phyloP scores from a whole-genome alignment of 2,329 filamentous ascomycete species.

The Claviceps purpurea region DNA sequence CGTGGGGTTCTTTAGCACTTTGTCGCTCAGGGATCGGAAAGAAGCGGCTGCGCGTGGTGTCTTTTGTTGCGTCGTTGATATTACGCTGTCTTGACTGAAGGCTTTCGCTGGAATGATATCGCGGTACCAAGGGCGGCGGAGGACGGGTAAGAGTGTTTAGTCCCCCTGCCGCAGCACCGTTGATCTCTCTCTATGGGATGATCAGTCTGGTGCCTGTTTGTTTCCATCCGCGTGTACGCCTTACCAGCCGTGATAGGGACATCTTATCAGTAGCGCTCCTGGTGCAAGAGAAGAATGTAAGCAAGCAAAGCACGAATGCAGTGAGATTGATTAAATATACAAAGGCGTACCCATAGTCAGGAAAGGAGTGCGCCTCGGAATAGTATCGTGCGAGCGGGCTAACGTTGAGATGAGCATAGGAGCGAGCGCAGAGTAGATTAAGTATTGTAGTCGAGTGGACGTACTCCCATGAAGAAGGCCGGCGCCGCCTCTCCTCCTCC shows the following conservation, averaged over 20 bases:
- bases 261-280: conserved; percentile 13
- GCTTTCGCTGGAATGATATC: neutral
- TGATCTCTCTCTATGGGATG: conserved; percentile 2
- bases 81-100: conserved; percentile 4
- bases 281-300: conserved; percentile 9
- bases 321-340: no score
- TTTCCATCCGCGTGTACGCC: conserved; percentile 1
- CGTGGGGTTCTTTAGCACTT: neutral
- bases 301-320: neutral
- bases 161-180: conserved; percentile 1
- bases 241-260: conserved; percentile 13
- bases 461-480: conserved; percentile 18
- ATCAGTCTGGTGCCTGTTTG: conserved; percentile 2
- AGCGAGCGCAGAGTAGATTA: neutral
- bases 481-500: conserved; percentile 7
- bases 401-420: neutral
- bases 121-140: neutral
- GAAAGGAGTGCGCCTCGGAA: conserved; percentile 24
- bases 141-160: conserved; percentile 5
- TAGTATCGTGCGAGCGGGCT: conserved; percentile 22
- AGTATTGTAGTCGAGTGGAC: conserved; percentile 6
- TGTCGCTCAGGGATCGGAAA: neutral
- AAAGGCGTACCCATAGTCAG: conserved; percentile 27
- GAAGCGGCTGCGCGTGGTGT: neutral
- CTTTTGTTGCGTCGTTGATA: neutral